phyloP scores from a whole-genome alignment of 2,329 filamentous ascomycete genomes.

The Biscogniauxia mediterranea region DNA sequence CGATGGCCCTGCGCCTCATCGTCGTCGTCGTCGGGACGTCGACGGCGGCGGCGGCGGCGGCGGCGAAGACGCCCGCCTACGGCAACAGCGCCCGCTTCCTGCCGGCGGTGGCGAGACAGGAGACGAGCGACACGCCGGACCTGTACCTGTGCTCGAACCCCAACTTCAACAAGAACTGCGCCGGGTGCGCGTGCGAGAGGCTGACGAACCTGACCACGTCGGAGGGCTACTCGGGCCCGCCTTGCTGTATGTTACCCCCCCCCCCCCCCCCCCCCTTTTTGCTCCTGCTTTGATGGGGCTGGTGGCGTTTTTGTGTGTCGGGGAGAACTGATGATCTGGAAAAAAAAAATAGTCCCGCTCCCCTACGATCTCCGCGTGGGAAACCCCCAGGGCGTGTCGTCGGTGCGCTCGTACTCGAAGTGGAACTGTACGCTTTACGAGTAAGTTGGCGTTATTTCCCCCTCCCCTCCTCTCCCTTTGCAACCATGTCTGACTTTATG shows the following conservation, averaged over 20 bases:
- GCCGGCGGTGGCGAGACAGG: slow-evolving; percentile 12
- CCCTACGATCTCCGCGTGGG: slow-evolving; percentile 24
- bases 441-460: slow-evolving; percentile 14
- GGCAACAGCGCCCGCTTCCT: slow-evolving; percentile 1
- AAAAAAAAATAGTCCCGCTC: slow-evolving; percentile 24
- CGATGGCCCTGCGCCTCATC: slow-evolving; percentile 2
- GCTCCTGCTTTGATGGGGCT: too few relatives aligned
- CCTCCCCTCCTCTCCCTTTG: neutral
- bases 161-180: slow-evolving; percentile 24
- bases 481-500: neutral
- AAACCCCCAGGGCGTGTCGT: slow-evolving; percentile 26
- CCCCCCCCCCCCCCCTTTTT: too few relatives aligned
- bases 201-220: slow-evolving; percentile 14
- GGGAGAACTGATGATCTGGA: neutral
- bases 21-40: neutral
- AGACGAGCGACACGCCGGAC: slow-evolving; percentile 17
- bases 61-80: neutral
- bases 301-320: neutral
- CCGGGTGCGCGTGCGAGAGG: slow-evolving; percentile 22
- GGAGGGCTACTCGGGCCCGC: slow-evolving; percentile 21
- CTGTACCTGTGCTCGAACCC: slow-evolving; percentile 29
- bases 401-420: slow-evolving; percentile 22
- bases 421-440: slow-evolving; percentile 27
- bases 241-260: slow-evolving; percentile 20
- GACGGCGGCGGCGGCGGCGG: neutral